These are phyloP conservation scores for Nakazawaea ernobii DNA, from an alignment of 805 yeast species.

Conservation along the genomic window DNA sequence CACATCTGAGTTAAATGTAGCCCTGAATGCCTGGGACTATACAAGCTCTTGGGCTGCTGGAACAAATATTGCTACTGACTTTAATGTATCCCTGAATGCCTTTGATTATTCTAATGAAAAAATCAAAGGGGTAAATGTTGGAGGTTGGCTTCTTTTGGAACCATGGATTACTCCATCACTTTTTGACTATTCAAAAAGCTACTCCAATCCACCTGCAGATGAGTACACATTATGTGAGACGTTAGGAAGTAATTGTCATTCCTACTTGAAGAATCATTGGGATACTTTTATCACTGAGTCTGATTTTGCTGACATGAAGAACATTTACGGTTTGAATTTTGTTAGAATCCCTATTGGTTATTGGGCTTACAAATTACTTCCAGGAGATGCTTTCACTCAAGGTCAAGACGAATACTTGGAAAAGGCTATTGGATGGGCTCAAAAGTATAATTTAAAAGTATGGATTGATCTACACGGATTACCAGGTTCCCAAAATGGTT, in stretches of 20 bases:
- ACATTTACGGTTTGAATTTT: conserved; percentile 49
- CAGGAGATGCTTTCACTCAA: conserved; percentile 54
- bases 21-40: too few species aligned
- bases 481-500: conserved; percentile 85
- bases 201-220: conserved; percentile 45
- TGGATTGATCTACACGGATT: conserved; percentile 77
- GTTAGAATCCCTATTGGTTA: conserved; percentile 76
- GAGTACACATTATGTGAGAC: conserved; percentile 48
- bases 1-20: too few species aligned
- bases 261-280: conserved; percentile 47
- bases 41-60: too few species aligned
- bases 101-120: conserved; percentile 1
- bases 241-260: conserved; percentile 37
- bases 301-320: conserved; percentile 47
- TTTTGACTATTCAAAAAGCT: conserved; percentile 35
- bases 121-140: conserved; percentile 48
- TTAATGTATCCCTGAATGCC: too few species aligned
- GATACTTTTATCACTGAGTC: conserved; percentile 49
- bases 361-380: conserved; percentile 59
- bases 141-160: conserved; percentile 71
- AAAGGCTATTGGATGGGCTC: conserved; percentile 66
- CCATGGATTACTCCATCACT: conserved; percentile 67
- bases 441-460: conserved; percentile 51
- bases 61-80: too few species aligned
- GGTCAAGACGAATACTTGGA: conserved; percentile 64